Percentiles rank a stretch among this genome's conserved stretches.
Evolutionary conservation across 2,329 filamentous ascomycete species (phyloP).

Genomic region (Neopestalotiopsis sp.): DNA sequence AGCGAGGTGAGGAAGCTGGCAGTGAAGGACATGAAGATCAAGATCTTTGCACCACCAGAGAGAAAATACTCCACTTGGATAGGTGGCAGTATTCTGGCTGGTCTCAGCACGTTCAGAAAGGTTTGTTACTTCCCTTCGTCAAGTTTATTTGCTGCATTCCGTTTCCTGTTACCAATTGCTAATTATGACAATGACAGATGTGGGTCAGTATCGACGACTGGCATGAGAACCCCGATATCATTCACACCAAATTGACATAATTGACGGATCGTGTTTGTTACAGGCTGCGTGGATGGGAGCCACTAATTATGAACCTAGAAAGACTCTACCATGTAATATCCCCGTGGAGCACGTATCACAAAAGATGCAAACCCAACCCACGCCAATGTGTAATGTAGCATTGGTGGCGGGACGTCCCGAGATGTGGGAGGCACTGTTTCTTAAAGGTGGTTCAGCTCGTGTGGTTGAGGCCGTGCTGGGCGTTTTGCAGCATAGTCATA

Average conservation of each 20-base stretch:
- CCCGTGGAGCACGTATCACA: background rate
- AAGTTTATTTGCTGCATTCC: constrained; percentile 17
- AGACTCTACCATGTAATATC: background rate
- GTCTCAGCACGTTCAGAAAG: constrained; percentile 98
- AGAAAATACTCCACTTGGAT: constrained; percentile 99
- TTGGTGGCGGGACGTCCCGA: background rate
- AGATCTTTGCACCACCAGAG: constrained; percentile 97
- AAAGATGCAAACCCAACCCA: background rate
- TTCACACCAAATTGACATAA: constrained; percentile 96
- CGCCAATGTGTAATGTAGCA: background rate
- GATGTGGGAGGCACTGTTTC: background rate
- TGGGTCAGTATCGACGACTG: constrained; percentile 99
- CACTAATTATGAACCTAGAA: constrained; percentile 2
- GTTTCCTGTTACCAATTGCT: constrained; percentile 24
- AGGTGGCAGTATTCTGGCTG: constrained; percentile 94
- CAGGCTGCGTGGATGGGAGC: background rate
- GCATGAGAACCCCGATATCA: constrained; percentile 99
- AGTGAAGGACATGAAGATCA: constrained; percentile 99
- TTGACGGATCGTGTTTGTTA: background rate
- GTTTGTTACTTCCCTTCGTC: constrained; percentile 52
- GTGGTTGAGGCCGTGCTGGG: background rate
- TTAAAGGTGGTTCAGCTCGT: background rate
- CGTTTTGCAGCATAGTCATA: constrained; percentile 16
- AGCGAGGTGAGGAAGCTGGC: constrained; percentile 91
- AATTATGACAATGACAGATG: constrained; percentile 68